Evolutionary conservation across 352 stramenopile genomes (phyloP), one percentile per base, ranked within the genome.

Genomic region (Globisporangium spinosum): DNA sequence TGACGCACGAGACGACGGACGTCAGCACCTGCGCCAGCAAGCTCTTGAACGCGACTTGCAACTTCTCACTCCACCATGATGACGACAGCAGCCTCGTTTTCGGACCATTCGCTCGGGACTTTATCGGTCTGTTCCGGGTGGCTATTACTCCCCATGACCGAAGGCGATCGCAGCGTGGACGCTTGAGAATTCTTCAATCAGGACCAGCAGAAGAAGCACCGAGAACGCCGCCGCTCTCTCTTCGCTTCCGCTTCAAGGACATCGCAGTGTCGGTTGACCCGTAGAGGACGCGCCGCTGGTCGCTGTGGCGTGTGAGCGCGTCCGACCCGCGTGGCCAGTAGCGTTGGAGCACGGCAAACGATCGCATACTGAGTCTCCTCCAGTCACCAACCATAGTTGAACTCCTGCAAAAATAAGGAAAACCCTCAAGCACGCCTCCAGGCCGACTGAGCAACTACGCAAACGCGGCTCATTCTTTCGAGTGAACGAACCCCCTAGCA

Each of bases 1-100:
- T 34, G 5, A 56, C 17, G 10, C 34, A 56, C 25, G 64, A 62
- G 35, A 38, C 43, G 20, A 68, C 13, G 4, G 64, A 55, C 63
- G 27, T 49, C 0, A 68, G 40, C 9, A 67, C 9, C 25, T 67
- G 49, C 47, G 58, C 22, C 27, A 67, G 22, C 2, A 43, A 35
- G 4, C 35, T 53, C 38, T 68, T 51, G 12, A 56, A 7, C 25
- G 23, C 53, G 9, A 40, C 12, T 8, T 35, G 20, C 12, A 68
- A 51, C 25, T 55, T 54, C 23, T 9, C 20, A 20, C 49, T 27
- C 32, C 34, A 55, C 49, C 62, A 61, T 22, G 62, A 57, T 20
- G 27, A 12, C n/a, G 45, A 10, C 4, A 40, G 5, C 7, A 51
- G 17, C 10, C 10, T 2, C n/a, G 13, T 8, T 34, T 49, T 32